A percentile compares a stretch with the other conserved stretches of the same genome.
Evolutionary conservation across 345 rosid genomes (phyloP).

Genomic region (Rhodamnia rubescens): DNA sequence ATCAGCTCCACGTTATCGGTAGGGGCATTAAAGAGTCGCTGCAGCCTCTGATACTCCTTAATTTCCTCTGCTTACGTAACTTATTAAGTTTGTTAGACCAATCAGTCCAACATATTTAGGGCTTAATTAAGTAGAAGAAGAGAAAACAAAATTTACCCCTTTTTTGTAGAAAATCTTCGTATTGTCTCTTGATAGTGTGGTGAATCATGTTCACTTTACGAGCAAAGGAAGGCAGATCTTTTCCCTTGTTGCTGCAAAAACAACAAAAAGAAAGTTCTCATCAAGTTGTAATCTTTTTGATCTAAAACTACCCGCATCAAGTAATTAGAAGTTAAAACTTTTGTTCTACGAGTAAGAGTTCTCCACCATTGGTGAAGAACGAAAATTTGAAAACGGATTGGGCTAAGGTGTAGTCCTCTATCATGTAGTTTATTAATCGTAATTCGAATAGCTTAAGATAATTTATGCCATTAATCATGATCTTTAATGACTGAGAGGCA

Average conservation of each 20-base stretch:
- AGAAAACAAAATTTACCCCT: background rate
- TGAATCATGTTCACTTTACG: background rate
- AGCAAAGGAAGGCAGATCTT: background rate
- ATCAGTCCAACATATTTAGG: background rate
- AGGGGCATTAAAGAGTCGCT: slow-evolving; percentile 8
- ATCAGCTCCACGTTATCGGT: slow-evolving; percentile 33
- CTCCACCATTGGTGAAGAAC: background rate
- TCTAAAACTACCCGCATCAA: background rate
- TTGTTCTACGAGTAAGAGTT: background rate
- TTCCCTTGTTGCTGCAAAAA: background rate
- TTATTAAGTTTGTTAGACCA: background rate
- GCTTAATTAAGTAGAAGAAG: background rate
- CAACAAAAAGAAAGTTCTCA: background rate
- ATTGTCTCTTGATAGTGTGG: background rate
- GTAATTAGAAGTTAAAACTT: background rate
- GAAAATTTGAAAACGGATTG: background rate
- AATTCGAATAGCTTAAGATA: background rate
- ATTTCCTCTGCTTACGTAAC: slow-evolving; percentile 15
- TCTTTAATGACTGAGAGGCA: background rate
- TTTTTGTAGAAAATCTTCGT: background rate
- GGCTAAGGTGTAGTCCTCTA: background rate
- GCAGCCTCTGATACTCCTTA: slow-evolving; percentile 20
- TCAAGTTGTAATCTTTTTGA: background rate
- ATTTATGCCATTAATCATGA: background rate
- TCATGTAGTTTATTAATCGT: background rate